Conservation (phyloP, 2,329 filamentous ascomycete genomes). For the Aspergillus brunneoviolaceus region DNA sequence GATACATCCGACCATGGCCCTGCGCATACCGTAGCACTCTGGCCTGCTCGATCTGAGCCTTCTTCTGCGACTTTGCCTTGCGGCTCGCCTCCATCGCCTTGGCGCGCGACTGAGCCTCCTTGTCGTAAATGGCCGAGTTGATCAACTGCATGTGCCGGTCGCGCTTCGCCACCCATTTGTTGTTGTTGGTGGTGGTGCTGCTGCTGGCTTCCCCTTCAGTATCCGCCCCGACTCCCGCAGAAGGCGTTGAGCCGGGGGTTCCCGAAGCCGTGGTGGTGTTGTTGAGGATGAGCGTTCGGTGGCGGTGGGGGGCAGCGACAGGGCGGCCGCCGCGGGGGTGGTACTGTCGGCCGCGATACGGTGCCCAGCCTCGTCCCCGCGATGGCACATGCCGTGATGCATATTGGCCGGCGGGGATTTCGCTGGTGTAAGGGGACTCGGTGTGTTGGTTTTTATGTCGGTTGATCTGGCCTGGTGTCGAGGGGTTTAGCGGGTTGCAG, state of each 20-base stretch:
- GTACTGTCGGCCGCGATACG: constrained; percentile 45
- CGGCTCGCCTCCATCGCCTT: constrained; percentile 72
- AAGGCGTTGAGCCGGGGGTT: constrained; percentile 24
- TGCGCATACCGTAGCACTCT: constrained; percentile 44
- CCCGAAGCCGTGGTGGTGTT: constrained; percentile 29
- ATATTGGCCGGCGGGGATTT: constrained; percentile 23
- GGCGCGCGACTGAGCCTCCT: constrained; percentile 65
- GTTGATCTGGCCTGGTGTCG: constrained; percentile 70
- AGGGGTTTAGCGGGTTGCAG: constrained; percentile 13
- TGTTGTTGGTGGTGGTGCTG: constrained; percentile 19
- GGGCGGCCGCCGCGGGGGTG: constrained; percentile 36
- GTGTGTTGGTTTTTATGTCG: constrained; percentile 65
- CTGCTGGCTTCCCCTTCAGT: constrained; percentile 28
- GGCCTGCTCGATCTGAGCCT: constrained; percentile 53
- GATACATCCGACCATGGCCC: constrained; percentile 24
- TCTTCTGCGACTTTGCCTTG: constrained; percentile 51
- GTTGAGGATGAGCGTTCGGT: constrained; percentile 67
- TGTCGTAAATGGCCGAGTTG: constrained; percentile 74
- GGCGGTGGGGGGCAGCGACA: constrained; percentile 46
- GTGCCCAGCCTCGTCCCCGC: constrained; percentile 42
- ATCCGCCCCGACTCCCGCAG: constrained; percentile 28
- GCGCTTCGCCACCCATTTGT: constrained; percentile 68
- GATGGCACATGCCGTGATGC: constrained; percentile 31
- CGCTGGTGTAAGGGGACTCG: constrained; percentile 22
- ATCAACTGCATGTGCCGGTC: constrained; percentile 81